Evolutionary conservation across 2,329 filamentous ascomycete genomes (phyloP).

Genomic region (Hymenoscyphus repandus): DNA sequence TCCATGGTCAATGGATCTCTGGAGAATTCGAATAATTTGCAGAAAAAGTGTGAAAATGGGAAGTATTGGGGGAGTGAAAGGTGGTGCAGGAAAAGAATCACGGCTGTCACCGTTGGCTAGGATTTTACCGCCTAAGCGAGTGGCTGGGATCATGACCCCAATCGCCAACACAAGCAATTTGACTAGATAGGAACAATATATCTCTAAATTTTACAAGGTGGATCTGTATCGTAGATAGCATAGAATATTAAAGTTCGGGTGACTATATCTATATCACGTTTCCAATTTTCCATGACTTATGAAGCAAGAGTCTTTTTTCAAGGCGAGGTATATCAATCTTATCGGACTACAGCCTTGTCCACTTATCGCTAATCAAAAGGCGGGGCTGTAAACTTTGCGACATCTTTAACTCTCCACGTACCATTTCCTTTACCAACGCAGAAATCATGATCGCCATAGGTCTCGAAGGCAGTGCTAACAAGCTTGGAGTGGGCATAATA

Average conservation of each 20-base stretch:
- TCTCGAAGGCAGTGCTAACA: conserved; percentile 94
- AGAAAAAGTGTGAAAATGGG: background rate
- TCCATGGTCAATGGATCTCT: conserved; percentile 17
- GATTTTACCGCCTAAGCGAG: background rate
- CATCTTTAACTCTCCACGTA: background rate
- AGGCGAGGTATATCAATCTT: conserved; percentile 1
- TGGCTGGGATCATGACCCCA: background rate
- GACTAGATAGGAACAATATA: no score
- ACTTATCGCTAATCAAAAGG: no score
- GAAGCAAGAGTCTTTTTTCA: background rate
- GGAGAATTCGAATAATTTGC: background rate
- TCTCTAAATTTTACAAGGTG: no score
- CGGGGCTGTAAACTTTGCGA: no score
- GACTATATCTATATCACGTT: no score
- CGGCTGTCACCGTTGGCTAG: background rate
- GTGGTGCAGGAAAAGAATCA: no score
- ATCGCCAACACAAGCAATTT: no score
- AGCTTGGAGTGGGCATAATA: conserved; percentile 91
- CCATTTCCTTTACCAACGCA: background rate
- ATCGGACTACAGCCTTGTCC: no score
- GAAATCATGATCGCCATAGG: conserved; percentile 59
- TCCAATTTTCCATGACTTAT: no score
- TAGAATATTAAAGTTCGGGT: no score
- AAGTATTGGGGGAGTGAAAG: background rate
- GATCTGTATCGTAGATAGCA: no score